Percentiles rank a stretch among this genome's conserved stretches.
phyloP scores from a whole-genome alignment of 345 rosid species.

The Salix udensis region DNA sequence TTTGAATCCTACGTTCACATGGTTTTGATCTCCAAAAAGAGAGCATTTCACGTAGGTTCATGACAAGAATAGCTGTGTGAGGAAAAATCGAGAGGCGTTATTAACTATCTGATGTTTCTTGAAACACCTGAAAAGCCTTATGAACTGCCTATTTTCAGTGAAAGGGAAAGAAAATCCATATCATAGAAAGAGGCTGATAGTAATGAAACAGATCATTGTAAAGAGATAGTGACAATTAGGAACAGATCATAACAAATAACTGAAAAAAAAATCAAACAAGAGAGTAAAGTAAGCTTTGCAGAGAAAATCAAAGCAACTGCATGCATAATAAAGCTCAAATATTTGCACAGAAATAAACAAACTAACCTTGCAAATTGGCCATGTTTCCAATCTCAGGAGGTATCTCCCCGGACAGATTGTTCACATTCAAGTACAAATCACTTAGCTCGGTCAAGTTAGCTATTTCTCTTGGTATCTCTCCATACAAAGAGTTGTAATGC shows the following conservation, averaged over 20 bases:
- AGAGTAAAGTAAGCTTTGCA: background rate
- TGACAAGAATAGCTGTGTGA: background rate
- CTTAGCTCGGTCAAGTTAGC: constrained; percentile 49
- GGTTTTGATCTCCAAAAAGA: background rate
- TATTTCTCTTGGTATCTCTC: constrained; percentile 71
- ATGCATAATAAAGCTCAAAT: background rate
- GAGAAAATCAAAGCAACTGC: background rate
- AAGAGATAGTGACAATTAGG: background rate
- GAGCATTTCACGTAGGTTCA: background rate
- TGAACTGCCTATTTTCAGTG: background rate
- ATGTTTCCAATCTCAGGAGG: constrained; percentile 65
- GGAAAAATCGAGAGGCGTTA: background rate
- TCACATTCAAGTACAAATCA: constrained; percentile 83
- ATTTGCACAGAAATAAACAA: background rate
- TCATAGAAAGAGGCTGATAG: background rate
- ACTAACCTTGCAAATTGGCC: constrained; percentile 74
- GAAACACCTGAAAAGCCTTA: background rate
- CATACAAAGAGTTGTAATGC: constrained; percentile 75
- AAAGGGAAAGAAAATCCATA: background rate
- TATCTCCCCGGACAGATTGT: constrained; percentile 73
- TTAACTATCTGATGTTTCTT: background rate
- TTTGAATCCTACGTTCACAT: no score
- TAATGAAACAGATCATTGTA: background rate
- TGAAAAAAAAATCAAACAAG: background rate
- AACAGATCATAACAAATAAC: background rate